Conservation (phyloP, 1,139 yeast species). For the Kurtzmaniella quercitrusa region DNA sequence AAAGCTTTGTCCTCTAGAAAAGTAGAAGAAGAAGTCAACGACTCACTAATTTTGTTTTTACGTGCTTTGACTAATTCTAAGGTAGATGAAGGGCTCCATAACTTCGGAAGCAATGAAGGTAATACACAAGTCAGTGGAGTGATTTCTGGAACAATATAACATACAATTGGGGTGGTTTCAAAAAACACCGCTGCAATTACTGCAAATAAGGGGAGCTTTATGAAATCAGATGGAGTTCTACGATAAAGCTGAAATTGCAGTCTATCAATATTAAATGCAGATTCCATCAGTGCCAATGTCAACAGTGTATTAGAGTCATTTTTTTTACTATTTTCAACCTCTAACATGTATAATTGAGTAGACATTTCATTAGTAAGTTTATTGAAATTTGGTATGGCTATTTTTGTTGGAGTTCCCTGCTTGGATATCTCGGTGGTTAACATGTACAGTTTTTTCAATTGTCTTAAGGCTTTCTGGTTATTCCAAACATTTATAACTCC, state of each 20-base stretch:
- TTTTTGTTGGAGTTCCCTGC: conserved; percentile 22
- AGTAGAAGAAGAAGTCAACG: neutral
- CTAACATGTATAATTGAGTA: conserved; percentile 28
- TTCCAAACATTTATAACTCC: conserved; percentile 55
- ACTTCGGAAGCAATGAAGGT: conserved; percentile 43
- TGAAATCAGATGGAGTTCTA: conserved; percentile 55
- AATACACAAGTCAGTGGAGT: conserved; percentile 69
- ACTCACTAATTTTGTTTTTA: neutral
- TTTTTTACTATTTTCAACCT: conserved; percentile 20
- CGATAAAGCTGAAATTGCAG: conserved; percentile 49
- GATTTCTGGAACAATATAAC: conserved; percentile 55
- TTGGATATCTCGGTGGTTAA: conserved; percentile 21
- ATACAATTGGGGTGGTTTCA: conserved; percentile 60
- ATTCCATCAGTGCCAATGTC: too few relatives aligned
- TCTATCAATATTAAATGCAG: conserved; percentile 43
- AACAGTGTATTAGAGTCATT: neutral
- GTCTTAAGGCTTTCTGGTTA: conserved; percentile 21
- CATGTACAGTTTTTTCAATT: conserved; percentile 19
- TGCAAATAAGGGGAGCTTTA: conserved; percentile 62
- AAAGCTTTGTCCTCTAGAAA: conserved; percentile 20
- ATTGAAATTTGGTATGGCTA: conserved; percentile 22
- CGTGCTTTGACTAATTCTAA: neutral
- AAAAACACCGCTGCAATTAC: conserved; percentile 52
- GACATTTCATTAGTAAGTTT: conserved; percentile 33
- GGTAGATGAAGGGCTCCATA: conserved; percentile 21